Evolutionary conservation across 345 rosid genomes (phyloP).

Genomic region (Eucalyptus sp.): DNA sequence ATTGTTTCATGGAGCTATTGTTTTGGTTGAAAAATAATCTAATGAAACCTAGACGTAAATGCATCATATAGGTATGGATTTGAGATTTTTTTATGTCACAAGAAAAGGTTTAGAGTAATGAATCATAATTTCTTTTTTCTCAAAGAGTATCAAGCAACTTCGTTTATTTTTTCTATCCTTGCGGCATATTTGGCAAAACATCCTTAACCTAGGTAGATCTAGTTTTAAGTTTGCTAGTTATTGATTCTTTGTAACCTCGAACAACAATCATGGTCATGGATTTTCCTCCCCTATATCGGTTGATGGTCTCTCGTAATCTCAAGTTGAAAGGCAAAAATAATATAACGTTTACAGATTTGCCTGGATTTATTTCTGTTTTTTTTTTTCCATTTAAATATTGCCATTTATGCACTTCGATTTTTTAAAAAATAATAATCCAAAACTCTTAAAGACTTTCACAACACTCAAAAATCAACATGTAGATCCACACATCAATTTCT

Average conservation of each 20-base stretch:
- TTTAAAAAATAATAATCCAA: background rate
- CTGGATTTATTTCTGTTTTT: background rate
- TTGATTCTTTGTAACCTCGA: background rate
- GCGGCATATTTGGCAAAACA: background rate
- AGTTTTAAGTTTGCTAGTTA: background rate
- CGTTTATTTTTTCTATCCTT: background rate
- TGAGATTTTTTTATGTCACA: too few relatives aligned
- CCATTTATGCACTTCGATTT: background rate
- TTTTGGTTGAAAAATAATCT: too few relatives aligned
- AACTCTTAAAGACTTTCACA: background rate
- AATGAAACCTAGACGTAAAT: too few relatives aligned
- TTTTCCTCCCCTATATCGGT: background rate
- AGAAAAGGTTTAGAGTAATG: too few relatives aligned
- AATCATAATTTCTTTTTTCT: too few relatives aligned
- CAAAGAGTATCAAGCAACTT: background rate
- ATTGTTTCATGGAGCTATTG: too few relatives aligned
- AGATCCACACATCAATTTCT: background rate
- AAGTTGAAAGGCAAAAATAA: background rate
- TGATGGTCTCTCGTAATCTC: background rate
- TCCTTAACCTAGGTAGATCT: background rate
- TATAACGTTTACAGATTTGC: background rate
- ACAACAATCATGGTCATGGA: background rate
- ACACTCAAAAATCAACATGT: background rate
- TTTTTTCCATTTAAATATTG: background rate
- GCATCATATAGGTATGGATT: too few relatives aligned